These are phyloP conservation scores for Teratosphaeria destructans DNA, from an alignment of 2,329 filamentous ascomycete genomes.

Conservation along the genomic window DNA sequence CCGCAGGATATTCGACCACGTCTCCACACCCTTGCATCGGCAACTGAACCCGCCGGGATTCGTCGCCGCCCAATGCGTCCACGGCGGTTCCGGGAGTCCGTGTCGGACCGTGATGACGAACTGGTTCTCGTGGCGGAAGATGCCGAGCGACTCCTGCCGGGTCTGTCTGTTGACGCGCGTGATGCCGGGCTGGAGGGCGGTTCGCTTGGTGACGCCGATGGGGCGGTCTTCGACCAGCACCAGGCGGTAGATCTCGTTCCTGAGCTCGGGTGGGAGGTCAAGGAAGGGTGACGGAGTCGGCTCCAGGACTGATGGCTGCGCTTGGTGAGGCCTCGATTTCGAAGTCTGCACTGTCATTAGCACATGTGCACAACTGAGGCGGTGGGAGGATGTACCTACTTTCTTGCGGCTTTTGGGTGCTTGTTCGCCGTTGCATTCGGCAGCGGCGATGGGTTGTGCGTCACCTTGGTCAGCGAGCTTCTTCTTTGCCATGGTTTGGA, in stretches of 20 bases:
- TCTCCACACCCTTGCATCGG: background rate
- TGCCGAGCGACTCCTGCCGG: background rate
- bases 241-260: conserved; percentile 38
- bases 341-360: background rate
- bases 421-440: background rate
- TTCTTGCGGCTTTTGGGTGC: background rate
- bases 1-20: background rate
- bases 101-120: background rate
- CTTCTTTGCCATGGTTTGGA: background rate
- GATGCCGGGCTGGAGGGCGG: background rate
- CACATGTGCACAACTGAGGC: background rate
- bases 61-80: background rate
- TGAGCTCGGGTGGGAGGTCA: conserved; percentile 33
- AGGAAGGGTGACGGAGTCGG: conserved; percentile 16
- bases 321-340: background rate
- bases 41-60: background rate
- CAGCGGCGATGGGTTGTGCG: no score
- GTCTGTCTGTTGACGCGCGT: background rate
- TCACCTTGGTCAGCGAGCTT: background rate
- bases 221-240: conserved; percentile 27
- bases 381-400: background rate
- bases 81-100: background rate
- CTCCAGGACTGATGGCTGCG: background rate
- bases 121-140: background rate
- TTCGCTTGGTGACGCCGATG: conserved; percentile 25